Evolutionary conservation across 2,329 filamentous ascomycete genomes (phyloP).

Genomic region (Didymella pinodella): DNA sequence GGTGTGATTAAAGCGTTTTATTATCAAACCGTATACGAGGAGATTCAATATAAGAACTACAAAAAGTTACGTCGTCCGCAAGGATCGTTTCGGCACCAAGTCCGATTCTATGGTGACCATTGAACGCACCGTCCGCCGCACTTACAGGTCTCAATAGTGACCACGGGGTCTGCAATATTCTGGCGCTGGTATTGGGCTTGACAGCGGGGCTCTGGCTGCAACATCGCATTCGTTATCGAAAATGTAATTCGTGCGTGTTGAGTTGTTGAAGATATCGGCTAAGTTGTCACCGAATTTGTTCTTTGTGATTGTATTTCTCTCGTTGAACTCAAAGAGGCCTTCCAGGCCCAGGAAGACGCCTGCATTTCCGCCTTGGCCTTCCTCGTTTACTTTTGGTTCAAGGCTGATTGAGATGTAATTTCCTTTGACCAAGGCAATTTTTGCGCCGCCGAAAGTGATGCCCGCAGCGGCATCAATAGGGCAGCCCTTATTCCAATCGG

Average conservation of each 20-base stretch:
- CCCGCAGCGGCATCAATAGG: conserved; percentile 7
- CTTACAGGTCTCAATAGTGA: neutral
- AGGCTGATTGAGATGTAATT: conserved; percentile 18
- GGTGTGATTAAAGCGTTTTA: neutral
- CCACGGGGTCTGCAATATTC: conserved; percentile 3
- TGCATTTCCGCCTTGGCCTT: neutral
- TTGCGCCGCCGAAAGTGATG: conserved; percentile 17
- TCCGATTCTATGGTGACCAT: neutral
- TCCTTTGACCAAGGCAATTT: conserved; percentile 19
- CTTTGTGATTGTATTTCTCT: neutral
- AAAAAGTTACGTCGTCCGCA: neutral
- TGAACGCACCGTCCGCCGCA: neutral
- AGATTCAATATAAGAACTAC: neutral
- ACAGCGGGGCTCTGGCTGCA: neutral
- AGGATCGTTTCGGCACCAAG: neutral
- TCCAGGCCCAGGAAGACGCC: neutral
- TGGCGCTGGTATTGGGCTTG: neutral
- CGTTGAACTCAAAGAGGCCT: neutral
- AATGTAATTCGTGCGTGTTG: conserved; percentile 2
- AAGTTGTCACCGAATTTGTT: conserved; percentile 3
- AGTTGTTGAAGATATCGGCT: conserved; percentile 5
- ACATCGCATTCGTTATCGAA: conserved; percentile 1
- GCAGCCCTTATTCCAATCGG: conserved; percentile 3
- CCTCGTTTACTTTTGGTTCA: neutral
- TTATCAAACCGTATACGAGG: neutral